These are phyloP conservation scores for Eustoma russellianum DNA, from an alignment of 257 asterid species.

Conservation along the genomic window DNA sequence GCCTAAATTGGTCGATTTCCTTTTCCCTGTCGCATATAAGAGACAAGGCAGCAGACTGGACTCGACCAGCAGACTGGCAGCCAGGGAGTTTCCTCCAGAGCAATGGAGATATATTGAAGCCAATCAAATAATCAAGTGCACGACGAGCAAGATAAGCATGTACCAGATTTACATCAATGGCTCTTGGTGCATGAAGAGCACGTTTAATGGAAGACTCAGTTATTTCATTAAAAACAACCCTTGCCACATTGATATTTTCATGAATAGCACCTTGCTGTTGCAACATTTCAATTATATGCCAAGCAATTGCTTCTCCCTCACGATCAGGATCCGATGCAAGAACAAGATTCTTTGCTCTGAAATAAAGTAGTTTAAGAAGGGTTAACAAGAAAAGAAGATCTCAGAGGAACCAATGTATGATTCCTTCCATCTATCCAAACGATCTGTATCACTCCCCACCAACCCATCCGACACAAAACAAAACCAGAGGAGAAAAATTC, in stretches of 20 bases:
- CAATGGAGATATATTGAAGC: conserved; percentile 90
- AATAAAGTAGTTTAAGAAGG: conserved; percentile 28
- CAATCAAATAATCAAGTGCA: conserved; percentile 93
- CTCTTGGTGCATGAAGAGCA: conserved; percentile 80
- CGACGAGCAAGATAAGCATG: conserved; percentile 93
- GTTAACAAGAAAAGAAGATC: conserved; percentile 1
- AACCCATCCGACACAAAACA: too few species aligned
- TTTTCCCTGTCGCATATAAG: conserved; percentile 83
- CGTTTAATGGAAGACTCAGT: conserved; percentile 82
- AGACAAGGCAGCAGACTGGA: conserved; percentile 90
- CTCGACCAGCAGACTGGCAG: conserved; percentile 97
- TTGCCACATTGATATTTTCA: conserved; percentile 57
- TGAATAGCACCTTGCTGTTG: conserved; percentile 79
- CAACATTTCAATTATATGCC: conserved; percentile 95
- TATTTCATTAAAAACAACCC: conserved; percentile 81
- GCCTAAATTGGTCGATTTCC: conserved; percentile 63
- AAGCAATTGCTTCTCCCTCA: conserved; percentile 97
- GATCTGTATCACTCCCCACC: too few species aligned
- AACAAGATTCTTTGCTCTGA: conserved; percentile 81
- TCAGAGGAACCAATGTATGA: too few species aligned
- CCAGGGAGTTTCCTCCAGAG: conserved; percentile 95
- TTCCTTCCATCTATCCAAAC: too few species aligned
- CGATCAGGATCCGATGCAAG: conserved; percentile 99
- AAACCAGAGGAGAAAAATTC: too few species aligned
- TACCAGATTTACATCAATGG: conserved; percentile 68